phyloP scores from a whole-genome alignment of 1,139 yeast genomes.

The Taiozyma sp. region DNA sequence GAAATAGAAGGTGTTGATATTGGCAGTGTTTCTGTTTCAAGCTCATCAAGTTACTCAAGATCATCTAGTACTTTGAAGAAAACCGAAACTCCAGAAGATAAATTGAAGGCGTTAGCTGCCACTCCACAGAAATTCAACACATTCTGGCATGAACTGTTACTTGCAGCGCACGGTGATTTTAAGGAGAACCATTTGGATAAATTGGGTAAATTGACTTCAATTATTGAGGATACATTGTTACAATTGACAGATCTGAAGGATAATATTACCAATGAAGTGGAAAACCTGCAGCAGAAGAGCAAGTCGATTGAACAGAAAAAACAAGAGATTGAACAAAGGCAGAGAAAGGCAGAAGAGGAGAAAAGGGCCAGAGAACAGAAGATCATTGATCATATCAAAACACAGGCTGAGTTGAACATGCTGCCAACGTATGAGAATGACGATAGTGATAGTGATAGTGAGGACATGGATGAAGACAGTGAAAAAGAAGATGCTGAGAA shows the following conservation, averaged over 20 bases:
- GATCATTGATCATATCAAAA: constrained; percentile 15
- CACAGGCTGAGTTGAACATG: constrained; percentile 14
- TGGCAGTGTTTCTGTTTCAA: not conserved
- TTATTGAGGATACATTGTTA: constrained; percentile 6
- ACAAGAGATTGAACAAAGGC: constrained; percentile 27
- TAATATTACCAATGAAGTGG: constrained; percentile 3
- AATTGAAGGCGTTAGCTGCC: constrained; percentile 11
- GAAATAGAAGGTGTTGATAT: constrained; percentile 35
- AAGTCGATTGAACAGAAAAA: constrained; percentile 1
- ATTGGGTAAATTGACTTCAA: not conserved
- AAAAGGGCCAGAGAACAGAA: constrained; percentile 12
- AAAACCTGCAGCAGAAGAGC: constrained; percentile 1
- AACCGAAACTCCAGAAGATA: constrained; percentile 4
- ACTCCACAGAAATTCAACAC: constrained; percentile 9
- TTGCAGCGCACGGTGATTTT: constrained; percentile 4
- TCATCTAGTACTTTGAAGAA: not conserved
- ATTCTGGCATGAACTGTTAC: constrained; percentile 3
- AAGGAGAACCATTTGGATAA: not conserved
- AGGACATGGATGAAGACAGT: constrained; percentile 11
- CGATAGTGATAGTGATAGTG: constrained; percentile 6
- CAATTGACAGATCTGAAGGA: constrained; percentile 9
- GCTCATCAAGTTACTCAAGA: not conserved
- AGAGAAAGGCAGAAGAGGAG: constrained; percentile 14
- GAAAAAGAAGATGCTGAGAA: constrained; percentile 4
- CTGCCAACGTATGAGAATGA: constrained; percentile 26